Percentiles rank a stretch among this genome's conserved stretches.
phyloP scores from a whole-genome alignment of 441 rosid genomes.

The Bruguiera hainesii region DNA sequence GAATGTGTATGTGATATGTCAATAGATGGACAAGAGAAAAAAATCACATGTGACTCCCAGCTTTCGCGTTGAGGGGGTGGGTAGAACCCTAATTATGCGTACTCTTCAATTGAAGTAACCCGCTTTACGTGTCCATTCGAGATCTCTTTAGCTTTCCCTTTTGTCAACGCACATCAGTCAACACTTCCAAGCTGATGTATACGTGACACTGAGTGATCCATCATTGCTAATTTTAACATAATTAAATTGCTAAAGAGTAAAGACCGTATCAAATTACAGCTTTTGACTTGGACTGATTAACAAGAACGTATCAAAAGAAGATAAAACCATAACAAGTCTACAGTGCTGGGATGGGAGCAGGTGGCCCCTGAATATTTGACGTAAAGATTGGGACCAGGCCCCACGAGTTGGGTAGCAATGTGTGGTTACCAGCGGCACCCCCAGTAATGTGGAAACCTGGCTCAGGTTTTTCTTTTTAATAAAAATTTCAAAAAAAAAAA shows the following conservation, averaged over 20 bases:
- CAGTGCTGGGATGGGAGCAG: slow-evolving; percentile 20
- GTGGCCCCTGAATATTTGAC: slow-evolving; percentile 19
- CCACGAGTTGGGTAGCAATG: slow-evolving; percentile 1
- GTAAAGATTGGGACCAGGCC: slow-evolving; percentile 18
- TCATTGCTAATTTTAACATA: slow-evolving; percentile 18
- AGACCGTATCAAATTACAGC: slow-evolving; percentile 16
- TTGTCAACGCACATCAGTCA: slow-evolving; percentile 37
- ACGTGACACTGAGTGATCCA: slow-evolving; percentile 20
- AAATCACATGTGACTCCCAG: slow-evolving; percentile 48
- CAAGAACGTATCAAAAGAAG: slow-evolving; percentile 44
- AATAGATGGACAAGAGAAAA: not conserved
- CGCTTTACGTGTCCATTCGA: slow-evolving; percentile 26
- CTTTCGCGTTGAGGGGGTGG: slow-evolving; percentile 39
- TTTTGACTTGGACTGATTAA: slow-evolving; percentile 37
- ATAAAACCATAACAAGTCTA: slow-evolving; percentile 27
- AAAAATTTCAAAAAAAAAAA: no score
- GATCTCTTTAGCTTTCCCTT: not conserved
- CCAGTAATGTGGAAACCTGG: not conserved
- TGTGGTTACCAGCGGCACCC: no score
- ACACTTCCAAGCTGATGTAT: slow-evolving; percentile 10
- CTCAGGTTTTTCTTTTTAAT: not conserved
- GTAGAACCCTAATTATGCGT: slow-evolving; percentile 40
- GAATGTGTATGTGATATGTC: no score
- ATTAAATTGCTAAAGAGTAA: slow-evolving; percentile 1
- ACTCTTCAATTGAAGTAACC: slow-evolving; percentile 27